Conservation (phyloP, 306 rosid species). For the Arachis hypogaea region DNA sequence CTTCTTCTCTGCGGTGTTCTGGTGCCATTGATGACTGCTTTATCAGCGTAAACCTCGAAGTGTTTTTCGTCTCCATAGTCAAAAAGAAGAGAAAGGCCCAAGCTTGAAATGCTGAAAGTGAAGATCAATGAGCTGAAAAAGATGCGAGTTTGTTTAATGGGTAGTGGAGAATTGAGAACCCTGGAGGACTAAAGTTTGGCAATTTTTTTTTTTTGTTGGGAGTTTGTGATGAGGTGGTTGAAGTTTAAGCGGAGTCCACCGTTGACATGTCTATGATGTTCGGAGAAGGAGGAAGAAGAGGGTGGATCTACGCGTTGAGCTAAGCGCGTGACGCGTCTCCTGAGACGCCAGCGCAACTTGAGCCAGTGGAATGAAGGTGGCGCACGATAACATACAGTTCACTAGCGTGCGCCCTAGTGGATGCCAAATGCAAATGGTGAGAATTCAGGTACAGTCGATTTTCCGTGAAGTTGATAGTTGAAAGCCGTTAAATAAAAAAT, state of each 20-base stretch:
- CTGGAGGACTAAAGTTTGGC: neutral
- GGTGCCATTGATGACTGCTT: constrained; percentile 94
- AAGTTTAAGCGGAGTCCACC: neutral
- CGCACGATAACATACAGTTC: neutral
- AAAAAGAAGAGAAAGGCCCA: neutral
- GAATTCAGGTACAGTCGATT: too few species aligned
- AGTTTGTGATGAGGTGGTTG: constrained; percentile 18
- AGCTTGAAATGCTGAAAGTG: constrained; percentile 4
- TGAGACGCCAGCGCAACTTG: constrained; percentile 30
- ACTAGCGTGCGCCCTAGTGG: constrained; percentile 13
- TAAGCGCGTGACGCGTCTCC: constrained; percentile 56
- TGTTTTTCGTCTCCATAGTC: constrained; percentile 65
- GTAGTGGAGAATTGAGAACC: neutral
- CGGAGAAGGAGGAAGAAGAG: neutral
- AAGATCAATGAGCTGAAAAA: neutral
- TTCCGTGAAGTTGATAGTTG: too few species aligned
- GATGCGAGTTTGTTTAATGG: constrained; percentile 25
- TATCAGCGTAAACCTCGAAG: constrained; percentile 66
- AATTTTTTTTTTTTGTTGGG: neutral
- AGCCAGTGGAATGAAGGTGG: neutral
- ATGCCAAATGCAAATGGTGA: neutral
- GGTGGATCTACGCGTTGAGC: constrained; percentile 27
- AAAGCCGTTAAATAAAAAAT: too few species aligned
- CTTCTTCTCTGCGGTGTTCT: constrained; percentile 38
- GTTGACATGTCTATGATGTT: constrained; percentile 26